Evolutionary conservation across 2,329 filamentous ascomycete genomes (phyloP), one percentile per base, ranked within the genome.

Genomic region (Pseudofabraea citricarpa): DNA sequence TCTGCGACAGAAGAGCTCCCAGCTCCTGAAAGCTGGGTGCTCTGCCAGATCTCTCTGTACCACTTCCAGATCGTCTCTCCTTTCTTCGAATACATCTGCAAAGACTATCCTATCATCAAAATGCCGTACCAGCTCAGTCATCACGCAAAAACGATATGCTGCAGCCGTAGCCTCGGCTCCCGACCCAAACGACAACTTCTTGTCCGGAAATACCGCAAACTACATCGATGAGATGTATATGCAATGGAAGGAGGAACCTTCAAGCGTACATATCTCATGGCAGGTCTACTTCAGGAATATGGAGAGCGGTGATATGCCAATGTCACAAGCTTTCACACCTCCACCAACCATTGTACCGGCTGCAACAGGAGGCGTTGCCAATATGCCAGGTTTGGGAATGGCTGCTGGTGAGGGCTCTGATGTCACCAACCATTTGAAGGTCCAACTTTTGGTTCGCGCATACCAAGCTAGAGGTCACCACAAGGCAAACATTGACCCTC

Each of bases 161-260:
- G 77, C 77, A 51, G 71, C 77, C 43, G 71, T 71, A 45, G 68
- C 74, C 43, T 71, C 69, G 45, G 64, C 77, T 16, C 79, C 80
- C 51, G 89, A 95, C 64, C 81, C 90, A 53, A 95, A 87, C 68
- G 93, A 98, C 70, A 95, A 84, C 71, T 98, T 98, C 77, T 79
- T 98, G 49, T 88, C 90, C 52, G 93, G 93, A 56, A 97, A 88
- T 74, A 93, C 91, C 48, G 93, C 93, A 69, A 96, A 95, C 74
- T 98, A 98, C 73, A 89, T 98, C 65, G 93, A 98, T 68, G 93
- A 96, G 75, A 98, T 98, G 93, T 98, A 98, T 71, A 75, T 96
- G 73, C 83, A 90, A 65, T 98, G 93, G 93, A 95, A 91, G 71
- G 76, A 87, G 53, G 90, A 98, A 59, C 90, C 93, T 41, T 79